Conservation (phyloP, 106 monocot genomes). For the Iris macrosiphon region DNA sequence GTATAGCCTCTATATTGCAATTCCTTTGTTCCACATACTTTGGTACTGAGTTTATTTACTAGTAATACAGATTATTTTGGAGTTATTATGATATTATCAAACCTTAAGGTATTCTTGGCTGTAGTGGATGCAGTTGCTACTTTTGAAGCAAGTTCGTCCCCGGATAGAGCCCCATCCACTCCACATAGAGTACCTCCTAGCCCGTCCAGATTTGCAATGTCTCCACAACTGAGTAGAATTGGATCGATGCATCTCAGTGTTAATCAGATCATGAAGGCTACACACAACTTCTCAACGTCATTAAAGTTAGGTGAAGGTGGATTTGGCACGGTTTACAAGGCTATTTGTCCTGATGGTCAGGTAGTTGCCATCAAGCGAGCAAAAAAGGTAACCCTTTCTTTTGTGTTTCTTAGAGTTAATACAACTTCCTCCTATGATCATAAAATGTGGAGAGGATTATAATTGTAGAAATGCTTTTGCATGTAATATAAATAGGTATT, state of each 20-base stretch:
- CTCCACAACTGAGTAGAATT: slow-evolving; percentile 21
- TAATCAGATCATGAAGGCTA: slow-evolving; percentile 31
- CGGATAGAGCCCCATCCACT: slow-evolving; percentile 13
- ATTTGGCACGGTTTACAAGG: slow-evolving; percentile 45
- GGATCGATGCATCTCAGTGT: slow-evolving; percentile 28
- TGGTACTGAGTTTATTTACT: too few relatives aligned
- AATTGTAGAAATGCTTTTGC: too few relatives aligned
- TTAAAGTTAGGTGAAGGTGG: slow-evolving; percentile 32
- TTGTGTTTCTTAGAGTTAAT: background rate
- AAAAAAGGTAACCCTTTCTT: slow-evolving; percentile 28
- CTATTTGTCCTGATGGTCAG: slow-evolving; percentile 25
- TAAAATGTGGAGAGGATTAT: too few relatives aligned
- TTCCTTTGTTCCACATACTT: too few relatives aligned
- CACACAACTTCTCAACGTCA: slow-evolving; percentile 41
- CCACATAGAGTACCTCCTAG: slow-evolving; percentile 29
- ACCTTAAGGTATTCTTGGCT: background rate
- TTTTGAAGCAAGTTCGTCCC: slow-evolving; percentile 5
- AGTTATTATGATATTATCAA: too few relatives aligned
- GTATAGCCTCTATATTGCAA: too few relatives aligned
- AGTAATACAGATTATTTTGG: too few relatives aligned
- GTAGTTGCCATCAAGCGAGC: slow-evolving; percentile 44
- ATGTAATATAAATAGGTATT: too few relatives aligned
- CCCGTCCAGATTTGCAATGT: slow-evolving; percentile 42
- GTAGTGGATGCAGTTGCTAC: slow-evolving; percentile 28
- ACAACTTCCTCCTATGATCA: too few relatives aligned